These are phyloP conservation scores for Diaporthe longicolla DNA, from an alignment of 2,329 filamentous ascomycete species.

Conservation along the genomic window DNA sequence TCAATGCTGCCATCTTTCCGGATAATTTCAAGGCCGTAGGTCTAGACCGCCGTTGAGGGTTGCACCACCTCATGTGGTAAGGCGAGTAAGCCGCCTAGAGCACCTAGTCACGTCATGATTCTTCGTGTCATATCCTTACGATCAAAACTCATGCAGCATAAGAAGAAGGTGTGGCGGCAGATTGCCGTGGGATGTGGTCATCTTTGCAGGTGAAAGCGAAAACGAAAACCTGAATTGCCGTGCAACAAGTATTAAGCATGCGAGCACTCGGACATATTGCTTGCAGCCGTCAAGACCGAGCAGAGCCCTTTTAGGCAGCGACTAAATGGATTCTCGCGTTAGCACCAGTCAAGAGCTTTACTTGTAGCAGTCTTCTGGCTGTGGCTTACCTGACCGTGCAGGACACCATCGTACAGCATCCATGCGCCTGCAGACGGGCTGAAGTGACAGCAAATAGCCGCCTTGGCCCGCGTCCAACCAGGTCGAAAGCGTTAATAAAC, in stretches of 20 bases:
- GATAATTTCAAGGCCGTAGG: background rate
- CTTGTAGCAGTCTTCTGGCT: background rate
- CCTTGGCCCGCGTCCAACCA: conserved; percentile 8
- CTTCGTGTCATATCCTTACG: no score
- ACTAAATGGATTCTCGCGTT: background rate
- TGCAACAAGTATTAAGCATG: background rate
- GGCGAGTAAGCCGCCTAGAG: background rate
- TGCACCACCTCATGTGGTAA: background rate
- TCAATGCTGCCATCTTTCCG: background rate
- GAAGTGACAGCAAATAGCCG: conserved; percentile 27
- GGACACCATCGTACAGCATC: background rate
- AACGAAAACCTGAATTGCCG: conserved; percentile 21
- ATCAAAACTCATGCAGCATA: background rate
- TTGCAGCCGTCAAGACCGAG: background rate
- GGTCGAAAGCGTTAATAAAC: background rate
- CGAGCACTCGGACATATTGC: background rate
- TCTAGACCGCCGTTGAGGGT: background rate
- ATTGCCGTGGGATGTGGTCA: background rate
- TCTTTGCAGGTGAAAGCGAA: background rate
- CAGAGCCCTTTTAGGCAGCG: background rate
- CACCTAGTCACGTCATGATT: background rate
- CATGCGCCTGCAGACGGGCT: conserved; percentile 15
- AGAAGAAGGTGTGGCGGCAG: background rate
- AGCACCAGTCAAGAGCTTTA: conserved; percentile 9
- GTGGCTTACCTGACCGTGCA: conserved; percentile 5